These are phyloP conservation scores for Trametes versicolor DNA, from an alignment of 1,284 basidiomycete genomes.

Conservation along the genomic window DNA sequence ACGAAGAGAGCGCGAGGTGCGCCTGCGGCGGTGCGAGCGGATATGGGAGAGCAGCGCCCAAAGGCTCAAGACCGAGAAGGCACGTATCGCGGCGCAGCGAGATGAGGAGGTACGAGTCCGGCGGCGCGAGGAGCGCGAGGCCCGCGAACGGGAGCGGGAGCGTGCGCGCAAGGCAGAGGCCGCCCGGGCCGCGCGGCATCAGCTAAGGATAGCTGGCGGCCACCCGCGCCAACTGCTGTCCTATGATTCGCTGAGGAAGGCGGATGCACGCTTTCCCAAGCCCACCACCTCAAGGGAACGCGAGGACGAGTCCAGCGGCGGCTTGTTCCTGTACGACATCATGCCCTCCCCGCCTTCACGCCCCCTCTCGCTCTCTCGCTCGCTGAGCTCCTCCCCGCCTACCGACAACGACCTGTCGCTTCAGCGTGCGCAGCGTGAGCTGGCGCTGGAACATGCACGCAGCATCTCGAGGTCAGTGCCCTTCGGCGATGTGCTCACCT, in stretches of 20 bases:
- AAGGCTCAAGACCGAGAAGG: constrained; percentile 53
- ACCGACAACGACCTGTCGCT: constrained; percentile 37
- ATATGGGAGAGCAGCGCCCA: constrained; percentile 62
- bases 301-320: constrained; percentile 25
- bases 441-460: constrained; percentile 34
- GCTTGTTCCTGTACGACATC: constrained; percentile 38
- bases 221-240: constrained; percentile 41
- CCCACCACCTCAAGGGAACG: constrained; percentile 26
- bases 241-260: constrained; percentile 40
- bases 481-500: constrained; percentile 64
- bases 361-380: constrained; percentile 28
- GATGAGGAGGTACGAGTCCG: constrained; percentile 48
- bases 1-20: constrained; percentile 51
- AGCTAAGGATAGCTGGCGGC: constrained; percentile 37
- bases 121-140: constrained; percentile 42
- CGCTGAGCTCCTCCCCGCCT: constrained; percentile 34
- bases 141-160: constrained; percentile 45
- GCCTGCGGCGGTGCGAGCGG: constrained; percentile 56
- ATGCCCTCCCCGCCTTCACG: constrained; percentile 37
- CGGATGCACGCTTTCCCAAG: constrained; percentile 35
- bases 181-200: constrained; percentile 42
- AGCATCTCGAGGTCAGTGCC: constrained; percentile 49
- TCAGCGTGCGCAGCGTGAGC: constrained; percentile 36
- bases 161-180: constrained; percentile 42
- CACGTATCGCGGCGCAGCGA: constrained; percentile 47